Percentiles rank a stretch among this genome's conserved stretches.
Conservation (phyloP, 176 grass and related monocot species). For the Juncus inflexus region DNA sequence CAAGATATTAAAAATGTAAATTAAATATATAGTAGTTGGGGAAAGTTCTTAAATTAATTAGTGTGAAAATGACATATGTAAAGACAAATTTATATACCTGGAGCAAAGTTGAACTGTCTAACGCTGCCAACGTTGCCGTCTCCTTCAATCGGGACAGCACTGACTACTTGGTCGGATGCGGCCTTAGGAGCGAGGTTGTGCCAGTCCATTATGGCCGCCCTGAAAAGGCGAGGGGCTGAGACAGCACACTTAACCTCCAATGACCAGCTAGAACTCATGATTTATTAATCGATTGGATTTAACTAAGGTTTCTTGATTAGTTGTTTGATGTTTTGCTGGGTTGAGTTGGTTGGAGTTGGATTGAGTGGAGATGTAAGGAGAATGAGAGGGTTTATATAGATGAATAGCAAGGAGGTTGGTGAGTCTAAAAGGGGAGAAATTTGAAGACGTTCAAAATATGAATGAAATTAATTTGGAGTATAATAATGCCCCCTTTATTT, state of each 20-base stretch:
- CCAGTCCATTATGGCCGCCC: slow-evolving; percentile 63
- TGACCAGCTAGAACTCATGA: slow-evolving; percentile 31
- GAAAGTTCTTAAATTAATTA: no score
- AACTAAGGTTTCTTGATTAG: no score
- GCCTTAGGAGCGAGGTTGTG: slow-evolving; percentile 64
- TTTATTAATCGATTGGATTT: not conserved
- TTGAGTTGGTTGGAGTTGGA: not conserved
- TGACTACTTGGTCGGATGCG: slow-evolving; percentile 38
- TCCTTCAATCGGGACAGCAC: slow-evolving; percentile 39
- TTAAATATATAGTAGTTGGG: no score
- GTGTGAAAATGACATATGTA: no score
- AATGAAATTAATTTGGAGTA: no score
- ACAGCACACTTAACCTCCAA: slow-evolving; percentile 44
- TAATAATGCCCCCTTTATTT: no score
- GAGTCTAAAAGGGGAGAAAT: slow-evolving; percentile 17
- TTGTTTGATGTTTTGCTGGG: not conserved
- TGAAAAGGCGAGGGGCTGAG: slow-evolving; percentile 50
- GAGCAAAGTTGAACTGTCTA: slow-evolving; percentile 76
- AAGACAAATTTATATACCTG: slow-evolving; percentile 26
- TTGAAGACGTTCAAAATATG: no score
- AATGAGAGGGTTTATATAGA: slow-evolving; percentile 35
- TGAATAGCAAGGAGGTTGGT: slow-evolving; percentile 9
- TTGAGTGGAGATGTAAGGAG: not conserved
- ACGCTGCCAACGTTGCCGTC: slow-evolving; percentile 41
- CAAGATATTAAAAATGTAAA: no score